Conservation (phyloP, 2,329 filamentous ascomycete genomes). For the Xylariaceae sp. region DNA sequence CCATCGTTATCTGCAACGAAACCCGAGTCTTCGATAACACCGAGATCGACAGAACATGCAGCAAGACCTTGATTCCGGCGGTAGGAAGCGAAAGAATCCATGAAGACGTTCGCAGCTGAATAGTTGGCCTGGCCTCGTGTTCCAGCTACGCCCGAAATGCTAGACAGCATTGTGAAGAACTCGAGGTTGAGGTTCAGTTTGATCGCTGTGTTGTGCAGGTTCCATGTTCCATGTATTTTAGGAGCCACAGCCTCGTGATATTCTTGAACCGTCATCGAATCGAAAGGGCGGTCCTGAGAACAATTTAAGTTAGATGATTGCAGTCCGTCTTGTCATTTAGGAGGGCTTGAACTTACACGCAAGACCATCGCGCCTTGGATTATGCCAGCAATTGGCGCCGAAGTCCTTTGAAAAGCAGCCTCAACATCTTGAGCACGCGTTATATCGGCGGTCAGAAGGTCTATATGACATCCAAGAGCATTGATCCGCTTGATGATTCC, state of each 20-base stretch:
- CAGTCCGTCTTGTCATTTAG: neutral
- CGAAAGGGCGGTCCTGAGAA: conserved; percentile 32
- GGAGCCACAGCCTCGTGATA: conserved; percentile 40
- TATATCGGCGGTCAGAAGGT: conserved; percentile 30
- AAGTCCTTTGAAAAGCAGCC: conserved; percentile 10
- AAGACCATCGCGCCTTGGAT: conserved; percentile 38
- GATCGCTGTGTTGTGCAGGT: conserved; percentile 42
- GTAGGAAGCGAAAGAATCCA: conserved; percentile 48
- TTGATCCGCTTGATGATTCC: conserved; percentile 30
- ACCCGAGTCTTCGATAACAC: conserved; percentile 44
- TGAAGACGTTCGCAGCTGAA: conserved; percentile 49
- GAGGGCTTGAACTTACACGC: conserved; percentile 32
- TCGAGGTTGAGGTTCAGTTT: conserved; percentile 36
- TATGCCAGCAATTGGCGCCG: conserved; percentile 30
- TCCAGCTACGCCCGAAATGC: conserved; percentile 45
- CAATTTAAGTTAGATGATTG: neutral
- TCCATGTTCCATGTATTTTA: conserved; percentile 50
- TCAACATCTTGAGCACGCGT: conserved; percentile 21
- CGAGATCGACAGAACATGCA: conserved; percentile 48
- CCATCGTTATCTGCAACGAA: conserved; percentile 37
- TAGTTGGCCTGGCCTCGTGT: conserved; percentile 50
- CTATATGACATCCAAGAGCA: conserved; percentile 30
- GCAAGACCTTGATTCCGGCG: conserved; percentile 43
- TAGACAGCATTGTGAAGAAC: conserved; percentile 48
- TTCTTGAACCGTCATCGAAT: conserved; percentile 42